Percentiles rank a stretch among this genome's conserved stretches.
These are phyloP conservation scores for Curvularia hawaiiensis DNA, from an alignment of 2,329 filamentous ascomycete species.

Conservation along the genomic window DNA sequence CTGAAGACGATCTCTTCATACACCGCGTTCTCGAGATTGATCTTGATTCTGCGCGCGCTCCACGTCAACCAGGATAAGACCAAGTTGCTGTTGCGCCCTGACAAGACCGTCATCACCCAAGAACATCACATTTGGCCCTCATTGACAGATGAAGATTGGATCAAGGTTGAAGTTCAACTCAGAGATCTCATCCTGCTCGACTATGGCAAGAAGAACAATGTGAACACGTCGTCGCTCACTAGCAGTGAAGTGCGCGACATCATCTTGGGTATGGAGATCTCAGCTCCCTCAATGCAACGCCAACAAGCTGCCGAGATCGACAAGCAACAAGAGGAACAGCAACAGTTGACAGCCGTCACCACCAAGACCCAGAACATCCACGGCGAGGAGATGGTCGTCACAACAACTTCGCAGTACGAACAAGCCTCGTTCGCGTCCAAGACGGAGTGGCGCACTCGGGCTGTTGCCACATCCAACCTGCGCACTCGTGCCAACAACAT, in stretches of 20 bases:
- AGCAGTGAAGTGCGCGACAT: slow-evolving; percentile 98
- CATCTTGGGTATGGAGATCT: slow-evolving; percentile 99
- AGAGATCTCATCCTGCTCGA: slow-evolving; percentile 97
- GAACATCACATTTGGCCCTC: slow-evolving; percentile 99
- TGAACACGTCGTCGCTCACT: slow-evolving; percentile 96
- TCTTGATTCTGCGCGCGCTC: slow-evolving; percentile 89
- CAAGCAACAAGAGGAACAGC: slow-evolving; percentile 97
- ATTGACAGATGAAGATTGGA: slow-evolving; percentile 94
- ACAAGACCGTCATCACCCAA: slow-evolving; percentile 98
- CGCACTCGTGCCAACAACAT: slow-evolving; percentile 96
- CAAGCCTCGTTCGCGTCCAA: slow-evolving; percentile 98
- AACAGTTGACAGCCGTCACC: slow-evolving; percentile 94
- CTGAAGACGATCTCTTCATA: slow-evolving; percentile 98
- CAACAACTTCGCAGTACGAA: slow-evolving; percentile 96
- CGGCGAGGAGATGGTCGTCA: slow-evolving; percentile 97
- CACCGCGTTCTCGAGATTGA: slow-evolving; percentile 94
- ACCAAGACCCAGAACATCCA: slow-evolving; percentile 98
- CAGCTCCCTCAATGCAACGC: slow-evolving; percentile 94
- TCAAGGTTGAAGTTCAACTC: slow-evolving; percentile 97
- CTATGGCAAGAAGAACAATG: slow-evolving; percentile 99
- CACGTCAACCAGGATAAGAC: slow-evolving; percentile 99
- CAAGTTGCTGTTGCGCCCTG: slow-evolving; percentile 89
- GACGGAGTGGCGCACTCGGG: slow-evolving; percentile 97
- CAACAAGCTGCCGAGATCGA: slow-evolving; percentile 99
- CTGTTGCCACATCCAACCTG: slow-evolving; percentile 94